phyloP scores from a whole-genome alignment of 2,329 filamentous ascomycete genomes.

The Sporothrix schenckii region DNA sequence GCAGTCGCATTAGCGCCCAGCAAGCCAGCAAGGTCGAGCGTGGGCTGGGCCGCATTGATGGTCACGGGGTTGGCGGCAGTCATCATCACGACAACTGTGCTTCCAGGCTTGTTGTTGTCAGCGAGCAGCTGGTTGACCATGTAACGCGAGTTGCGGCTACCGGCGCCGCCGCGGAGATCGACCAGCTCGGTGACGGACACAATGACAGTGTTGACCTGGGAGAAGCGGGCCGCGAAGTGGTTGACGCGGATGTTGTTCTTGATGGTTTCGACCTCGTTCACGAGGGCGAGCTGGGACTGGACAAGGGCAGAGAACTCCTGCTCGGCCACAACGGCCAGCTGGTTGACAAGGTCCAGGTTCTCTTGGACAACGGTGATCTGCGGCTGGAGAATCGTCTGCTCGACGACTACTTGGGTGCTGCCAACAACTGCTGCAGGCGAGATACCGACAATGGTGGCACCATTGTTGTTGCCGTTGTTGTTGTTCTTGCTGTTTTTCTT shows the following conservation, averaged over 20 bases:
- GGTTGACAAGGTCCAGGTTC: slow-evolving; percentile 44
- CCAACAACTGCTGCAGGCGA: slow-evolving; percentile 30
- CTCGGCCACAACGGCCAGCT: slow-evolving; percentile 45
- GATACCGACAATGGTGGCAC: slow-evolving; percentile 33
- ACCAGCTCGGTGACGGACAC: slow-evolving; percentile 46
- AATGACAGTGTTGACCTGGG: slow-evolving; percentile 47
- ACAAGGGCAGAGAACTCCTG: slow-evolving; percentile 46
- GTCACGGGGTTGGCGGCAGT: slow-evolving; percentile 45
- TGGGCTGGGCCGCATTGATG: slow-evolving; percentile 40
- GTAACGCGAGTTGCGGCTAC: slow-evolving; percentile 43
- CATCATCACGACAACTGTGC: slow-evolving; percentile 47
- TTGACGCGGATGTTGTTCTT: slow-evolving; percentile 50
- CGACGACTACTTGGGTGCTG: slow-evolving; percentile 42
- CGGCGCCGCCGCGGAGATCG: slow-evolving; percentile 42
- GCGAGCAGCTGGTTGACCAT: slow-evolving; percentile 47
- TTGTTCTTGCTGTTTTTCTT: slow-evolving; percentile 39
- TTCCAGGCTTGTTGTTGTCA: slow-evolving; percentile 44
- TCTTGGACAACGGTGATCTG: slow-evolving; percentile 44
- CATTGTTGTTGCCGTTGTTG: slow-evolving; percentile 38
- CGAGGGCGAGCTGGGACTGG: slow-evolving; percentile 45
- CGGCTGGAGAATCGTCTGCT: slow-evolving; percentile 42
- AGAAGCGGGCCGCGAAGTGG: slow-evolving; percentile 45
- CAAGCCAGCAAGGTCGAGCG: slow-evolving; percentile 35
- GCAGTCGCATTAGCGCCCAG: slow-evolving; percentile 29
- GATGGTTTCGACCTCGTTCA: slow-evolving; percentile 46